Conservation (phyloP, 73 alveolate species). For the Paramecium primaurelia region DNA sequence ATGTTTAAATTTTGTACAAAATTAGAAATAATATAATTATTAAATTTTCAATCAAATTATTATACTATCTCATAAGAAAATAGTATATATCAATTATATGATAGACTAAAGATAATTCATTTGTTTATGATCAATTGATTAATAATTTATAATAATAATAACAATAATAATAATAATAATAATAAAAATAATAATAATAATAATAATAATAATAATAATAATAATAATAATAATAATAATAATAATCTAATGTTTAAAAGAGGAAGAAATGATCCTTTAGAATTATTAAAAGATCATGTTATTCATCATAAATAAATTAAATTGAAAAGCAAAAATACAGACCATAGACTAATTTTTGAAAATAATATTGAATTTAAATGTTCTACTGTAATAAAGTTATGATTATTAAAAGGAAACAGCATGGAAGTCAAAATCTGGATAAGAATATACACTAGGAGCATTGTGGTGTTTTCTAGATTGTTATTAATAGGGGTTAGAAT, state of each 20-base stretch:
- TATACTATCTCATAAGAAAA: background rate
- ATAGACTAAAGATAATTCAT: too few species aligned
- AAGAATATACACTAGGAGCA: background rate
- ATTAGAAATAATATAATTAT: too few species aligned
- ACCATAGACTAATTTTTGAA: background rate
- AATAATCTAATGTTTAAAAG: background rate
- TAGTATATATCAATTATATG: too few species aligned
- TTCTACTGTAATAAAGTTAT: background rate
- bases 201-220: too few species aligned
- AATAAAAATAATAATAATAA: too few species aligned
- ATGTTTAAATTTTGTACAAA: background rate
- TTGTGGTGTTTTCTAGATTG: background rate
- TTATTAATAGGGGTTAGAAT: background rate
- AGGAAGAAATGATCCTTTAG: constrained; percentile 35
- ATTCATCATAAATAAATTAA: background rate
- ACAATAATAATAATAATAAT: too few species aligned
- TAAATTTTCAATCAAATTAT: too few species aligned
- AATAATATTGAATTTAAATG: background rate
- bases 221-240: too few species aligned
- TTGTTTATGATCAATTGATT: background rate
- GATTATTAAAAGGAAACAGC: background rate
- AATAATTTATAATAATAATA: background rate
- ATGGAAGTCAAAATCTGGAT: background rate
- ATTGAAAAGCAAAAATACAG: background rate
- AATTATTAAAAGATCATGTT: background rate